Evolutionary conservation across 306 rosid species (phyloP).

Genomic region (Prunus persica): DNA sequence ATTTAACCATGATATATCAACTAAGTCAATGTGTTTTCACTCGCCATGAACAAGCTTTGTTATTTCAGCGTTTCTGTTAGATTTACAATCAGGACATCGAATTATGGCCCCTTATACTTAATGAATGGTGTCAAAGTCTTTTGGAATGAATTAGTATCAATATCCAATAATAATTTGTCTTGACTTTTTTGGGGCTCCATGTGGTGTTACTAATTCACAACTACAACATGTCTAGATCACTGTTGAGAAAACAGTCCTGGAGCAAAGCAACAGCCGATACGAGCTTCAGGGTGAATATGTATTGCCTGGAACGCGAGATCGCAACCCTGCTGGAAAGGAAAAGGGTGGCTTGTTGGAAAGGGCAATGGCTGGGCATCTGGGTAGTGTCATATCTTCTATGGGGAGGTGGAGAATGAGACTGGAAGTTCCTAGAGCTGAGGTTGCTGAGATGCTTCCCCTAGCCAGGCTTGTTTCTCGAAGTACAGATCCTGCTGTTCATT

Average conservation of each 20-base stretch:
- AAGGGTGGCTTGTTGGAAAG: conserved; percentile 48
- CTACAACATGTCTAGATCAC: conserved; percentile 53
- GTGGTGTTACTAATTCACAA: conserved; percentile 4
- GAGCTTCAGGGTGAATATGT: conserved; percentile 99
- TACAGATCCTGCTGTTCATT: conserved; percentile 76
- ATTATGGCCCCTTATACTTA: not conserved
- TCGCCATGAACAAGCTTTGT: not conserved
- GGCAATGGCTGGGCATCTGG: conserved; percentile 67
- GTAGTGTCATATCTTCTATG: conserved; percentile 87
- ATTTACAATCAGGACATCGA: not conserved
- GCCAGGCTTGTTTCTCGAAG: conserved; percentile 86
- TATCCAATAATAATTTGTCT: not conserved
- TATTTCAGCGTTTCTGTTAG: not conserved
- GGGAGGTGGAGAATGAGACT: conserved; percentile 98
- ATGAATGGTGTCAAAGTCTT: conserved; percentile 1
- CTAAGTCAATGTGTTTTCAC: not conserved
- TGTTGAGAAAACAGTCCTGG: conserved; percentile 78
- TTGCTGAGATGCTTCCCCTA: conserved; percentile 96
- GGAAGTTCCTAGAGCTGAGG: conserved; percentile 82
- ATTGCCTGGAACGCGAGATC: conserved; percentile 70
- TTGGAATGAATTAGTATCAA: not conserved
- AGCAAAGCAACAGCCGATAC: conserved; percentile 83
- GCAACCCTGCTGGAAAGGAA: conserved; percentile 49
- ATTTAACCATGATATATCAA: not conserved
- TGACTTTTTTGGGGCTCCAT: not conserved